A percentile compares a stretch with the other conserved stretches of the same genome.
Evolutionary conservation across 805 yeast species (phyloP).

Genomic region (Saccharomycopsis sp.): DNA sequence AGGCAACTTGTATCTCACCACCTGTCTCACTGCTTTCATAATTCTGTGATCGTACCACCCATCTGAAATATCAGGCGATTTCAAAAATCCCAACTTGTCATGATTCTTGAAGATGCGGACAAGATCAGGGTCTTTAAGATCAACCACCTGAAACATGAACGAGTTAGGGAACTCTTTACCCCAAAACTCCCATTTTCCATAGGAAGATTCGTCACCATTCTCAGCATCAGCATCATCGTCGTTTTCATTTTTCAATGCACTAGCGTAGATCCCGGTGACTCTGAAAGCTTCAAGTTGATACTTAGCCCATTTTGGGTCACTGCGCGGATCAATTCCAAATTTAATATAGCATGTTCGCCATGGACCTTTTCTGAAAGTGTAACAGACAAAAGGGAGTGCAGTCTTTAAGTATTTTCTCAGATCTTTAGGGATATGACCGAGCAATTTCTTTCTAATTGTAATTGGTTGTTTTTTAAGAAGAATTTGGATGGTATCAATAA

Average conservation of each 20-base stretch:
- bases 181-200: constrained; percentile 62
- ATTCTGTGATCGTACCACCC: constrained; percentile 76
- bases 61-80: constrained; percentile 38
- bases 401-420: constrained; percentile 44
- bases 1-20: constrained; percentile 66
- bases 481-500: constrained; percentile 25
- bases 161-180: constrained; percentile 65
- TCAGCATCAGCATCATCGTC: constrained; percentile 24
- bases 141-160: constrained; percentile 72
- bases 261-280: constrained; percentile 31
- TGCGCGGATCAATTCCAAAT: constrained; percentile 72
- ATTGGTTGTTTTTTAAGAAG: constrained; percentile 70
- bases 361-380: constrained; percentile 81
- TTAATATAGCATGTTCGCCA: constrained; percentile 84
- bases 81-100: constrained; percentile 24
- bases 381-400: constrained; percentile 81
- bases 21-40: constrained; percentile 55
- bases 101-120: constrained; percentile 31
- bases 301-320: constrained; percentile 43
- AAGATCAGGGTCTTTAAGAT: constrained; percentile 63
- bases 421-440: constrained; percentile 42
- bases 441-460: constrained; percentile 76
- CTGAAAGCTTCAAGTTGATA: constrained; percentile 87
- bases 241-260: constrained; percentile 24
- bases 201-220: constrained; percentile 22